These are phyloP conservation scores for Zymoseptoria passerinii DNA, from an alignment of 2,329 filamentous ascomycete species.

Conservation along the genomic window DNA sequence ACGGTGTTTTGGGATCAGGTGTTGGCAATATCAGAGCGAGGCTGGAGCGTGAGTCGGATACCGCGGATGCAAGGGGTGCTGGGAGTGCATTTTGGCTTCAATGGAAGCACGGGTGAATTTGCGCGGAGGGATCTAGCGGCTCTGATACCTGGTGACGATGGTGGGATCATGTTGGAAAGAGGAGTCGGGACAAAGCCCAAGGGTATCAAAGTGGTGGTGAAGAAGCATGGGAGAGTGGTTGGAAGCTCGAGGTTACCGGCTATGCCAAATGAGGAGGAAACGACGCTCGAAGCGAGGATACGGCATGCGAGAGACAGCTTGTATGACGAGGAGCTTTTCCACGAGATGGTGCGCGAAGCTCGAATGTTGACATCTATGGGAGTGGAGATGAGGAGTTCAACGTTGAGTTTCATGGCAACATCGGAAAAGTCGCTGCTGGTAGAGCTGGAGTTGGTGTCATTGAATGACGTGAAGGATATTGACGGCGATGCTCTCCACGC, in stretches of 20 bases:
- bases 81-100: constrained; percentile 82
- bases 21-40: constrained; percentile 67
- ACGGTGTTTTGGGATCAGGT: constrained; percentile 85
- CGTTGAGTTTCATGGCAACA: constrained; percentile 27
- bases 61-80: constrained; percentile 40
- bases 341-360: constrained; percentile 78
- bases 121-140: constrained; percentile 70
- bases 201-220: constrained; percentile 60
- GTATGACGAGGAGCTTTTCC: constrained; percentile 79
- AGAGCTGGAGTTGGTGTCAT: constrained; percentile 58
- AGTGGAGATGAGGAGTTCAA: constrained; percentile 52
- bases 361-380: constrained; percentile 62
- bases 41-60: constrained; percentile 77
- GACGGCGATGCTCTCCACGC: constrained; percentile 18
- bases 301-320: constrained; percentile 69
- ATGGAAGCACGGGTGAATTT: constrained; percentile 57
- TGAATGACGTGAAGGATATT: constrained; percentile 26
- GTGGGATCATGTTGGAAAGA: constrained; percentile 65
- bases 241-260: constrained; percentile 44
- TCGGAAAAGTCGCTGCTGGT: constrained; percentile 47
- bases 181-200: constrained; percentile 48
- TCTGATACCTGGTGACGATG: constrained; percentile 64
- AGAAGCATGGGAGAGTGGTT: constrained; percentile 48
- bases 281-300: constrained; percentile 58
- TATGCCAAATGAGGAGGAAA: constrained; percentile 40